A percentile compares a stretch with the other conserved stretches of the same genome.
Conservation (phyloP, 1,284 basidiomycete genomes). For the Thecaphora frezii region DNA sequence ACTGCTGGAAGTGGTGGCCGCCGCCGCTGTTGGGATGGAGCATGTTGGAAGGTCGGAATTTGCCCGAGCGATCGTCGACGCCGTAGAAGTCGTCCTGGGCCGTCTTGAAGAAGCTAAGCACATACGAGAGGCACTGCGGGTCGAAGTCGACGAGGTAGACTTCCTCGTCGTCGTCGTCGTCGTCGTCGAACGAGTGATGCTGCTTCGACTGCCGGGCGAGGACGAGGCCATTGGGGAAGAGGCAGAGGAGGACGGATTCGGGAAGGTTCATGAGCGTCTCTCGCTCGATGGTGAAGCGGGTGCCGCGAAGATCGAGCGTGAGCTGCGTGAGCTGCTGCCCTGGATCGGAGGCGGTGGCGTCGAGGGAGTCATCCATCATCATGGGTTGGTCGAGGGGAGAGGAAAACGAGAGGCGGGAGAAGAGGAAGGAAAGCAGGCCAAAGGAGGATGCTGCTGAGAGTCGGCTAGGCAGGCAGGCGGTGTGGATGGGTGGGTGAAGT, state of each 20-base stretch:
- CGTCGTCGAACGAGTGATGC: slow-evolving; percentile 48
- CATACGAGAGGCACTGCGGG: slow-evolving; percentile 90
- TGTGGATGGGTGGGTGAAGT: no score
- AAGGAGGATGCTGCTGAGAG: no score
- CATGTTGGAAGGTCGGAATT: slow-evolving; percentile 66
- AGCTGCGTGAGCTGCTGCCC: slow-evolving; percentile 69
- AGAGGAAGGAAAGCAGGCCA: slow-evolving; percentile 1
- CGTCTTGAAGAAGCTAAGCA: slow-evolving; percentile 84
- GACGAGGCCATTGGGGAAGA: slow-evolving; percentile 96
- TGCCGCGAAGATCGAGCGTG: slow-evolving; percentile 86
- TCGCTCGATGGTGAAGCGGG: slow-evolving; percentile 89
- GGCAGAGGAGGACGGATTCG: slow-evolving; percentile 90
- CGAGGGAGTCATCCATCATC: slow-evolving; percentile 36
- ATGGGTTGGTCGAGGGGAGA: slow-evolving; percentile 1
- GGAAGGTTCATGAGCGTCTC: slow-evolving; percentile 98
- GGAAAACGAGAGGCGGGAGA: background rate
- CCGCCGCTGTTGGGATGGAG: slow-evolving; percentile 19
- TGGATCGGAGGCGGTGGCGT: slow-evolving; percentile 13
- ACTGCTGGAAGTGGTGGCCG: slow-evolving; percentile 17
- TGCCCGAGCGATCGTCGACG: slow-evolving; percentile 72
- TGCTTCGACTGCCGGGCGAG: slow-evolving; percentile 79
- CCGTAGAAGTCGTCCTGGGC: slow-evolving; percentile 92
- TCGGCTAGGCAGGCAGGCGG: no score
- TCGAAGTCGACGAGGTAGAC: slow-evolving; percentile 97
- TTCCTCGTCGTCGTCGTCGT: slow-evolving; percentile 80